Percentiles rank a stretch among this genome's conserved stretches.
Evolutionary conservation across 805 yeast genomes (phyloP).

Genomic region (Pichia exigua): DNA sequence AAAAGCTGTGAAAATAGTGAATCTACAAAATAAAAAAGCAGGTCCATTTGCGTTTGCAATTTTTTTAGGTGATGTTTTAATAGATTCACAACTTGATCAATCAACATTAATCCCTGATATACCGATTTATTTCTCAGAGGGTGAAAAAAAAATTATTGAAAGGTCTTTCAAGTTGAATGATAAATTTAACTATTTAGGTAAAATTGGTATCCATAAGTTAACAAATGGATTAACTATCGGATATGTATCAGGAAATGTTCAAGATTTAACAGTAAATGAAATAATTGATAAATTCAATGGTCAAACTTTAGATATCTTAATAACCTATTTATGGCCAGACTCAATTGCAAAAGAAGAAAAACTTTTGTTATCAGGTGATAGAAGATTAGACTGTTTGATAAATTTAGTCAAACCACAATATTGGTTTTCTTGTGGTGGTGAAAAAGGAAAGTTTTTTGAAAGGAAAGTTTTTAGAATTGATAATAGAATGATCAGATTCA

Average conservation of each 20-base stretch:
- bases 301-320: conserved; percentile 41
- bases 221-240: conserved; percentile 42
- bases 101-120: background rate
- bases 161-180: conserved; percentile 14
- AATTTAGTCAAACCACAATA: conserved; percentile 49
- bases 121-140: conserved; percentile 20
- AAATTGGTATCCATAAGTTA: conserved; percentile 32
- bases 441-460: conserved; percentile 43
- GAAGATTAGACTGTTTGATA: conserved; percentile 40
- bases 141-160: conserved; percentile 11
- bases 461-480: conserved; percentile 39
- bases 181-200: conserved; percentile 26
- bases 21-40: conserved; percentile 43
- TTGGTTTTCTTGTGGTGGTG: conserved; percentile 53
- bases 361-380: conserved; percentile 37
- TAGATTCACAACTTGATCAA: conserved; percentile 13
- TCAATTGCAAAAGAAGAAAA: conserved; percentile 39
- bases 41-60: conserved; percentile 60
- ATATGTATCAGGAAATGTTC: conserved; percentile 32
- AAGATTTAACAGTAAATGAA: conserved; percentile 17
- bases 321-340: conserved; percentile 57
- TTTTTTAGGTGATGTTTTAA: conserved; percentile 40
- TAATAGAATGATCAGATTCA: conserved; percentile 46
- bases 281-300: conserved; percentile 15
- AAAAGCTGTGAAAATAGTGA: conserved; percentile 38